Percentiles rank a stretch among this genome's conserved stretches.
Conservation (phyloP, 352 stramenopile species). For the Phytophthora vignae region DNA sequence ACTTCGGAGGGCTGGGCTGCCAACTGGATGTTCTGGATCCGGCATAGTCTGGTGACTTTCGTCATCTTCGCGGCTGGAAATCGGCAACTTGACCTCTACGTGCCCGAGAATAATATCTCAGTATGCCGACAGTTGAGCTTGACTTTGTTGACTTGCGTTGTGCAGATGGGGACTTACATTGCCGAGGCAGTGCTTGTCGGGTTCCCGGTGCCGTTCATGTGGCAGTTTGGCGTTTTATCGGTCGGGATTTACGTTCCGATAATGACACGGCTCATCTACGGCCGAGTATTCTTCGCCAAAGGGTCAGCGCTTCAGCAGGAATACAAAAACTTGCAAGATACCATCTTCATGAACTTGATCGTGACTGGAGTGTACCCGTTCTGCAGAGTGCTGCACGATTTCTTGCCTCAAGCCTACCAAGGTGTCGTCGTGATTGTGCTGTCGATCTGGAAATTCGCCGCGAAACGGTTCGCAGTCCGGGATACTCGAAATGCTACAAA, state of each 20-base stretch:
- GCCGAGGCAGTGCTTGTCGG: background rate
- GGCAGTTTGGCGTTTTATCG: background rate
- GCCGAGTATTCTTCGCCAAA: background rate
- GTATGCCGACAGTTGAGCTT: background rate
- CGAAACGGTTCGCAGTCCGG: conserved; percentile 2
- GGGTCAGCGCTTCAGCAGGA: background rate
- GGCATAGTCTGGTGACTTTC: background rate
- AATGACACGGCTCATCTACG: background rate
- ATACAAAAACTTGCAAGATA: background rate
- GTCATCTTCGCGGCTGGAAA: background rate
- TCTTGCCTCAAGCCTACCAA: background rate
- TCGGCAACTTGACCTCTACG: background rate
- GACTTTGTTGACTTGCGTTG: background rate
- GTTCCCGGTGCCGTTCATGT: background rate
- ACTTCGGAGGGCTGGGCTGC: background rate
- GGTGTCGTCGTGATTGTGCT: conserved; percentile 7
- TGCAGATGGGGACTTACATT: background rate
- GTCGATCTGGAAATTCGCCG: conserved; percentile 13
- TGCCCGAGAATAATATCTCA: background rate
- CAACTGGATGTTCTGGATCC: background rate
- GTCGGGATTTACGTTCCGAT: background rate
- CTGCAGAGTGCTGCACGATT: conserved; percentile 8
- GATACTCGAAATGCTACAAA: background rate
- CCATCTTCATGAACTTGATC: background rate
- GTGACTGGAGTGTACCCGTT: conserved; percentile 9